Percentiles rank a stretch among this genome's conserved stretches.
Conservation (phyloP, 2,329 filamentous ascomycete genomes). For the Pseudocercospora fijiensis region DNA sequence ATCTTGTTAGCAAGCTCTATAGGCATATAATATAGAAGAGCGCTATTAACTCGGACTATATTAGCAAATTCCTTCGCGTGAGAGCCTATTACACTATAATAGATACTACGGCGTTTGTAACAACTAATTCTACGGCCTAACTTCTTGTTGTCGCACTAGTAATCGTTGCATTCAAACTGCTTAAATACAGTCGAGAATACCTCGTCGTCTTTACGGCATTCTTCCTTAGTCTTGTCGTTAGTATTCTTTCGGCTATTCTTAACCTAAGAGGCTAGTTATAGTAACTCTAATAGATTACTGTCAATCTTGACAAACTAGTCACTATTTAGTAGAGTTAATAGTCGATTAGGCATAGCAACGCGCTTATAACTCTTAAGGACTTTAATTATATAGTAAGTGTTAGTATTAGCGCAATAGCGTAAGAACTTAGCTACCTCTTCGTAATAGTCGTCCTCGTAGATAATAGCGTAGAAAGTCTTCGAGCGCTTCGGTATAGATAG, state of each 20-base stretch:
- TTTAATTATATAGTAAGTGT: no score
- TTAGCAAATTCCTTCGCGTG: not conserved
- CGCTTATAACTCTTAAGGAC: no score
- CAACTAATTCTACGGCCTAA: not conserved
- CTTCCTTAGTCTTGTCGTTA: not conserved
- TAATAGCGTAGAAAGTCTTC: no score
- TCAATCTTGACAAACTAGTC: not conserved
- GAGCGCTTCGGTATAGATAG: no score
- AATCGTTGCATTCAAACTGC: not conserved
- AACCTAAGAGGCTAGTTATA: not conserved
- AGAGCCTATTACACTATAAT: not conserved
- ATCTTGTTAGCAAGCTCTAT: not conserved
- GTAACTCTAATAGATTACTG: not conserved
- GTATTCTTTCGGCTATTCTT: not conserved
- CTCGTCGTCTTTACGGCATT: not conserved
- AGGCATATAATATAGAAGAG: not conserved
- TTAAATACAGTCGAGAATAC: not conserved
- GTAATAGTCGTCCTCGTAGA: no score
- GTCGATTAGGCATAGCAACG: no score
- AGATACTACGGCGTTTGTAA: not conserved
- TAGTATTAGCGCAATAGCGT: no score
- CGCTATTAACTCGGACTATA: not conserved
- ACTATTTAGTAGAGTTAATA: not conserved
- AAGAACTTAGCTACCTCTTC: no score
- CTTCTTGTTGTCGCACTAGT: not conserved